A percentile compares a stretch with the other conserved stretches of the same genome.
Conservation (phyloP, 768 basidiomycete species). For the Leccinellum luteum region DNA sequence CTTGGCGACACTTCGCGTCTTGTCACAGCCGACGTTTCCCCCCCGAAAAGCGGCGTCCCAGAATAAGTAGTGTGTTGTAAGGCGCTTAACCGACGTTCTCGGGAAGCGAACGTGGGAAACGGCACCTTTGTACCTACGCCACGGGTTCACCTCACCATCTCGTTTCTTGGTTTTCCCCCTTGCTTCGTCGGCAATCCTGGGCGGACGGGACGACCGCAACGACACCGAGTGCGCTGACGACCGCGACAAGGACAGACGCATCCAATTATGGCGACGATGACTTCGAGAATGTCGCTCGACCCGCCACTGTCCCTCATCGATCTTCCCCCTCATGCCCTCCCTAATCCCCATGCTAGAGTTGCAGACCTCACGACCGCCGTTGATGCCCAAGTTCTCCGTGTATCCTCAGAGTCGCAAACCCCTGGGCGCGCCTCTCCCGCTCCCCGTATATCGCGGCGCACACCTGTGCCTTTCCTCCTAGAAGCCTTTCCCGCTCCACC, state of each 20-base stretch:
- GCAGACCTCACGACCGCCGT: conserved; percentile 11
- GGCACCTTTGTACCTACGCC: conserved; percentile 13
- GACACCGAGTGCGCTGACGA: conserved; percentile 11
- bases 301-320: conserved; percentile 4
- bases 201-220: conserved; percentile 14
- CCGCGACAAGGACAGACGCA: neutral
- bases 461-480: conserved; percentile 34
- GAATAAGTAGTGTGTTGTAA: conserved; percentile 1
- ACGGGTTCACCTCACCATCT: conserved; percentile 7
- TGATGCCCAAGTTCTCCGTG: conserved; percentile 14
- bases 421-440: conserved; percentile 26
- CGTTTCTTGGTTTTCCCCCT: conserved; percentile 22
- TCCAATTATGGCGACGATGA: conserved; percentile 15
- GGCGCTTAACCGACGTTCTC: conserved; percentile 15
- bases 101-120: conserved; percentile 24
- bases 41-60: neutral
- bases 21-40: conserved; percentile 6
- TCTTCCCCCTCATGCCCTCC: conserved; percentile 15
- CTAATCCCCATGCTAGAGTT: conserved; percentile 12
- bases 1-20: neutral
- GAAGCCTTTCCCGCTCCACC: conserved; percentile 38
- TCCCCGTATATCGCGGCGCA: conserved; percentile 29
- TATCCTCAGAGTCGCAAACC: conserved; percentile 27
- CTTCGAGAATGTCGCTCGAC: conserved; percentile 21
- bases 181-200: conserved; percentile 9